These are phyloP conservation scores for Entophlyctis helioformis DNA, from an alignment of 192 early-diverging fungal species.

Conservation along the genomic window DNA sequence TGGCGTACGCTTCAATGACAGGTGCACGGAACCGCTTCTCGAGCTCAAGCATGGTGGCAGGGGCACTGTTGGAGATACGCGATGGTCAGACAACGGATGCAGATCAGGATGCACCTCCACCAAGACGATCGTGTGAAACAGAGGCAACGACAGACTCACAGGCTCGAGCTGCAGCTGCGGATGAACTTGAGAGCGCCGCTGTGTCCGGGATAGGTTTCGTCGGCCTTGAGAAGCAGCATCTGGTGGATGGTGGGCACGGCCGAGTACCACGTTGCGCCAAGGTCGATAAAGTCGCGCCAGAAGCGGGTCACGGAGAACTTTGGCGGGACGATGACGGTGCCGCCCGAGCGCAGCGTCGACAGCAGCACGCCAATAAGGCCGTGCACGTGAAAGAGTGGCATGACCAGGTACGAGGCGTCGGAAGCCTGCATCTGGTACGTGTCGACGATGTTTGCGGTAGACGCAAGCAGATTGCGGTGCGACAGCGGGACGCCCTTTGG, in stretches of 20 bases:
- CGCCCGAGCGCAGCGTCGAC: constrained; percentile 56
- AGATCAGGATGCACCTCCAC: too few relatives aligned
- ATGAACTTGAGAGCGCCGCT: constrained; percentile 55
- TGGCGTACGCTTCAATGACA: constrained; percentile 72
- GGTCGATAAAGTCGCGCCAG: constrained; percentile 59
- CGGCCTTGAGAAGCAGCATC: constrained; percentile 44
- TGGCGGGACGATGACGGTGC: constrained; percentile 54
- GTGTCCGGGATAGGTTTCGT: constrained; percentile 4
- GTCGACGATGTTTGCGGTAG: constrained; percentile 60
- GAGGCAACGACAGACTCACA: too few relatives aligned
- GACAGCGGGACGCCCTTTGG: constrained; percentile 74
- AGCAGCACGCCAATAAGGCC: constrained; percentile 67
- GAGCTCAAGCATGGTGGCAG: constrained; percentile 48
- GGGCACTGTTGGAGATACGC: too few relatives aligned
- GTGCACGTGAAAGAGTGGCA: constrained; percentile 83
- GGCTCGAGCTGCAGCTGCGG: constrained; percentile 64
- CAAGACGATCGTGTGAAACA: neutral
- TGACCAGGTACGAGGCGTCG: constrained; percentile 63
- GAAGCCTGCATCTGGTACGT: constrained; percentile 47
- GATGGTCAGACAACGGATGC: too few relatives aligned
- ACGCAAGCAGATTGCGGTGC: constrained; percentile 58
- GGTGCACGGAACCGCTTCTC: constrained; percentile 55
- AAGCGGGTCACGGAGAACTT: constrained; percentile 61
- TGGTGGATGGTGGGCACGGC: constrained; percentile 79
- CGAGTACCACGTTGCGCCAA: constrained; percentile 24